Evolutionary conservation across 2,329 filamentous ascomycete genomes (phyloP).

Genomic region (Fusarium austroafricanum): DNA sequence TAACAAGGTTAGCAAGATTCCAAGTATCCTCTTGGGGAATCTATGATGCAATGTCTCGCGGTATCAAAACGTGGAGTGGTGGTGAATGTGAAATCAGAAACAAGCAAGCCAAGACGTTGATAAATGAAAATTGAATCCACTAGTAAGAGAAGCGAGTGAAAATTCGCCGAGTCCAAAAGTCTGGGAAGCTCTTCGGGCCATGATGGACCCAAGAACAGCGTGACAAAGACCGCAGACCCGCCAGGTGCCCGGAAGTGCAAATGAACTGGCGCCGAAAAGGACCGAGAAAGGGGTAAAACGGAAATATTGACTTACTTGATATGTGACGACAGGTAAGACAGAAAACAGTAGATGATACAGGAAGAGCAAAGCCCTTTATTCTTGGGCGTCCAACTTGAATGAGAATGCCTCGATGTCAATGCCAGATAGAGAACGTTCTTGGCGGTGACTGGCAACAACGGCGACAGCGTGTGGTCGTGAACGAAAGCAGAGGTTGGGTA

Average conservation of each 20-base stretch:
- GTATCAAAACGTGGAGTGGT: neutral
- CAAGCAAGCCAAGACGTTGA: neutral
- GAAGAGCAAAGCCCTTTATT: slow-evolving; percentile 51
- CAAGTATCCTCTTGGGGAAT: slow-evolving; percentile 46
- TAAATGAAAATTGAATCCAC: neutral
- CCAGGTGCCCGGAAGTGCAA: slow-evolving; percentile 7
- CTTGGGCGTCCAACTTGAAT: slow-evolving; percentile 39
- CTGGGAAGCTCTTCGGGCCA: no score
- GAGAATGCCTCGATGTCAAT: slow-evolving; percentile 13
- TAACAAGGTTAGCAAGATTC: slow-evolving; percentile 48
- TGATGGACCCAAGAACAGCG: no score
- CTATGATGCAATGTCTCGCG: neutral
- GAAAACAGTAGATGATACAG: slow-evolving; percentile 50
- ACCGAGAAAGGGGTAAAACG: neutral
- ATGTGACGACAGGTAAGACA: slow-evolving; percentile 47
- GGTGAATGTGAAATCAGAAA: neutral
- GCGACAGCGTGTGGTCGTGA: slow-evolving; percentile 12
- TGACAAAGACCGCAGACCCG: neutral
- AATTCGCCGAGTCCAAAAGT: neutral
- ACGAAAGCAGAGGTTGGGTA: slow-evolving; percentile 4
- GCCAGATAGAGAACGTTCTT: slow-evolving; percentile 23
- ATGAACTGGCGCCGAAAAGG: neutral
- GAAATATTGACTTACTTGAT: slow-evolving; percentile 47
- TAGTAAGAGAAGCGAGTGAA: neutral
- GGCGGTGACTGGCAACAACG: slow-evolving; percentile 14